phyloP scores from a whole-genome alignment of 1,139 yeast genomes.

The Pichiaceae sp. region DNA sequence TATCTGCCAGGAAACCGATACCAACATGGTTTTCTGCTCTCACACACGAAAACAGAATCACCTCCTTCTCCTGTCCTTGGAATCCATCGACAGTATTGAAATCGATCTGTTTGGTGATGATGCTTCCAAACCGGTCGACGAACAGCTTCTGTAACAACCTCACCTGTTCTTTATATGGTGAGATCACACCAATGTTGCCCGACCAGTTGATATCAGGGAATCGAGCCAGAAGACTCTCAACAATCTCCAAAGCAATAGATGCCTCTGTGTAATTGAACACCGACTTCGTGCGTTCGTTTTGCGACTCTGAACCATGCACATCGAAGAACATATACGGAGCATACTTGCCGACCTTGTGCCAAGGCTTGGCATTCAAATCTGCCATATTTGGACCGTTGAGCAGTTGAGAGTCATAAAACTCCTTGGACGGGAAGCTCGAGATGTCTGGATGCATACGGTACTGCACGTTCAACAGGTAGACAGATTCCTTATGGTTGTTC shows the following conservation, averaged over 20 bases:
- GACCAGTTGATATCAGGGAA: conserved; percentile 47
- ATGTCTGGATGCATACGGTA: conserved; percentile 97
- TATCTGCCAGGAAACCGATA: conserved; percentile 84
- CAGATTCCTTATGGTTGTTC: conserved; percentile 48
- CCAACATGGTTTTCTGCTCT: conserved; percentile 54
- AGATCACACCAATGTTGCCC: conserved; percentile 81
- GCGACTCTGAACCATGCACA: conserved; percentile 55
- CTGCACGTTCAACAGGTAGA: conserved; percentile 81
- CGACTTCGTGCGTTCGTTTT: conserved; percentile 57
- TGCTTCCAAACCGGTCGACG: conserved; percentile 48
- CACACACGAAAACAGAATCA: conserved; percentile 90
- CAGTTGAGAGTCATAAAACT: conserved; percentile 68
- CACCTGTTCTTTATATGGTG: conserved; percentile 92
- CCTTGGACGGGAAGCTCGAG: conserved; percentile 74
- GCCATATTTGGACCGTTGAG: conserved; percentile 71
- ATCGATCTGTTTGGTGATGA: conserved; percentile 61
- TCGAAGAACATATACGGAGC: conserved; percentile 79
- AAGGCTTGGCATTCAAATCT: conserved; percentile 49
- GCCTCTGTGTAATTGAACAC: conserved; percentile 68
- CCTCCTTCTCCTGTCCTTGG: conserved; percentile 96
- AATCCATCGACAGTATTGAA: conserved; percentile 96
- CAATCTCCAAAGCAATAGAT: conserved; percentile 60
- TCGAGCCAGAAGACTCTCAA: conserved; percentile 42
- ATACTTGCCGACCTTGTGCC: conserved; percentile 55
- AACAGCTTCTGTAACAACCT: conserved; percentile 50